phyloP scores from a whole-genome alignment of 192 early-diverging fungal species.

The Rhizoclosmatium globosum region DNA sequence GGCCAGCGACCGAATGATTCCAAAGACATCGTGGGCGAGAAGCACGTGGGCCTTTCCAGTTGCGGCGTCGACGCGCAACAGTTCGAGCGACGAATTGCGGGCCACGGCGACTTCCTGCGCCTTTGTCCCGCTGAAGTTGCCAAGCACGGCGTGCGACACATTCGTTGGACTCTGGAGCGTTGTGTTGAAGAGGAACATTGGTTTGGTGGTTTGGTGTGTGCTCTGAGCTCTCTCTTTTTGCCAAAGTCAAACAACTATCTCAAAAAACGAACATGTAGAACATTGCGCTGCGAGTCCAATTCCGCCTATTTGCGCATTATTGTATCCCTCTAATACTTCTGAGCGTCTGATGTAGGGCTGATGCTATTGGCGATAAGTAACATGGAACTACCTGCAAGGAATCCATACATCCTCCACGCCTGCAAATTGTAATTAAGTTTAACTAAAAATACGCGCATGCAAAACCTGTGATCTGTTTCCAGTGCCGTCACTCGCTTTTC shows the following conservation, averaged over 20 bases:
- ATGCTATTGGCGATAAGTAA: background rate
- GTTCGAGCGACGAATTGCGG: slow-evolving; percentile 74
- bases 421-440: background rate
- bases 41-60: slow-evolving; percentile 82
- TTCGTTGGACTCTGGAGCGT: slow-evolving; percentile 81
- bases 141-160: slow-evolving; percentile 73
- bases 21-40: slow-evolving; percentile 84
- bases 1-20: slow-evolving; percentile 81
- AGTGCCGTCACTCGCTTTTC: background rate
- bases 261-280: background rate
- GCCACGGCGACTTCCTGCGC: slow-evolving; percentile 89
- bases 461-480: background rate
- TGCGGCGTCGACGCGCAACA: slow-evolving; percentile 77
- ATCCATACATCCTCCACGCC: background rate
- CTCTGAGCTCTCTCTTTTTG: background rate
- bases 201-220: background rate
- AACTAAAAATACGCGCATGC: background rate
- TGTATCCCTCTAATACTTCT: background rate
- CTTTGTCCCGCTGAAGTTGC: slow-evolving; percentile 93
- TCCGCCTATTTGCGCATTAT: background rate
- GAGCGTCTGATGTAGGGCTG: background rate
- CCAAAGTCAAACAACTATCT: background rate
- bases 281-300: background rate
- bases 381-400: background rate
- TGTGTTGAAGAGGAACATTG: slow-evolving; percentile 84